phyloP scores from a whole-genome alignment of 129 eudicot genomes.

The Flaveria robusta region DNA sequence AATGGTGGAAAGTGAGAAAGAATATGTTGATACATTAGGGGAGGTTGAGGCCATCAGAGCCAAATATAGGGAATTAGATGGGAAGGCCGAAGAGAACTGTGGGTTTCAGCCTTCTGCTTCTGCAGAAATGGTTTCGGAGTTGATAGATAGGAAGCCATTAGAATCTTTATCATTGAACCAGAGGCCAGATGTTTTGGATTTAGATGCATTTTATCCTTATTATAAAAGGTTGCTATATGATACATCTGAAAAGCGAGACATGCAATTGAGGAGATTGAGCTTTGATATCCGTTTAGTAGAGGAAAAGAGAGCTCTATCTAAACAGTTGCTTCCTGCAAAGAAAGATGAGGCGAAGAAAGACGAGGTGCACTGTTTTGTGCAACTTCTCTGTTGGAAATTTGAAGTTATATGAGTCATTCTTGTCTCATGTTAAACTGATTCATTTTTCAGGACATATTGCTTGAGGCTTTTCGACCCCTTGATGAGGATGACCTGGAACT shows the following conservation, averaged over 20 bases:
- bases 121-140: conserved; percentile 33
- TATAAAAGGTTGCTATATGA: conserved; percentile 33
- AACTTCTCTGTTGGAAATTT: background rate
- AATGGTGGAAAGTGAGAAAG: conserved; percentile 30
- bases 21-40: conserved; percentile 21
- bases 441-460: conserved; percentile 46
- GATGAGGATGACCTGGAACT: conserved; percentile 53
- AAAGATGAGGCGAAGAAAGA: conserved; percentile 47
- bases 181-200: conserved; percentile 8
- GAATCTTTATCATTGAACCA: conserved; percentile 29
- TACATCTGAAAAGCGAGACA: conserved; percentile 26
- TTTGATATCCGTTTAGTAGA: conserved; percentile 41
- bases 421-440: conserved; percentile 23
- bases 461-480: conserved; percentile 75
- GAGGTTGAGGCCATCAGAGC: conserved; percentile 33
- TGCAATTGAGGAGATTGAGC: conserved; percentile 13
- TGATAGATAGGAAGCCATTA: conserved; percentile 29
- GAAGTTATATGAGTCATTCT: conserved; percentile 6
- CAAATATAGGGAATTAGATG: conserved; percentile 31
- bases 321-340: conserved; percentile 38
- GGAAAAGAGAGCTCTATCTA: conserved; percentile 9
- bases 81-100: conserved; percentile 6
- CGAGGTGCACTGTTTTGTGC: conserved; percentile 24
- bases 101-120: conserved; percentile 18
- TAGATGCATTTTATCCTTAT: conserved; percentile 23